phyloP scores from a whole-genome alignment of 352 stramenopile species.

The Pythium dissotocum region DNA sequence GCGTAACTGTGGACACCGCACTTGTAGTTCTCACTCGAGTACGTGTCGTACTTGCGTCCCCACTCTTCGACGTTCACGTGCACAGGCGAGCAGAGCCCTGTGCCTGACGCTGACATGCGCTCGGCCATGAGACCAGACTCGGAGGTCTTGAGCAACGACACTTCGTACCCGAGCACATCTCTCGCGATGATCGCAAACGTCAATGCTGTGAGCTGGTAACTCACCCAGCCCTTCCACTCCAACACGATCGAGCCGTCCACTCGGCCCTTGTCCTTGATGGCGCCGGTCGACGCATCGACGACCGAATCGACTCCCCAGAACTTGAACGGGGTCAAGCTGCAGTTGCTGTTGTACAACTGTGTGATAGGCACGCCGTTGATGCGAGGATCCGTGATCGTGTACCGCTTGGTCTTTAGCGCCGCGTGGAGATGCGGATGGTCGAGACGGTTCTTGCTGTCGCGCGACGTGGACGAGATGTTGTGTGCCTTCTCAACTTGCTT shows the following conservation, averaged over 20 bases:
- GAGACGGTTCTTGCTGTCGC: conserved; percentile 12
- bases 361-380: conserved; percentile 1
- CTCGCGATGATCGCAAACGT: conserved; percentile 35
- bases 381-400: conserved; percentile 30
- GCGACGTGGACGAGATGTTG: conserved; percentile 5
- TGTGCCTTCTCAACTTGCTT: conserved; percentile 11
- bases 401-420: conserved; percentile 24
- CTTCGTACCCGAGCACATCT: conserved; percentile 24
- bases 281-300: conserved; percentile 23
- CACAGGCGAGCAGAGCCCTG: conserved; percentile 35
- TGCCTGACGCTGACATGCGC: conserved; percentile 32
- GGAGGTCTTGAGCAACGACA: conserved; percentile 12
- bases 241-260: conserved; percentile 35
- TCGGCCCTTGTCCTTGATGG: conserved; percentile 17
- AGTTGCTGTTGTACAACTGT: conserved; percentile 11
- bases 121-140: conserved; percentile 1
- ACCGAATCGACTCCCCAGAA: conserved; percentile 29
- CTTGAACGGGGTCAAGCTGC: conserved; percentile 11
- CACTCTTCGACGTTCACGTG: conserved; percentile 47
- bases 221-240: conserved; percentile 29
- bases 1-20: conserved; percentile 32
- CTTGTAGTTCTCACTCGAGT: conserved; percentile 34
- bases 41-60: conserved; percentile 21
- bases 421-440: conserved; percentile 33
- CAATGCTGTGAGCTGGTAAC: conserved; percentile 30